Conservation (phyloP, 2,329 filamentous ascomycete species). For the Neonectria punicea region DNA sequence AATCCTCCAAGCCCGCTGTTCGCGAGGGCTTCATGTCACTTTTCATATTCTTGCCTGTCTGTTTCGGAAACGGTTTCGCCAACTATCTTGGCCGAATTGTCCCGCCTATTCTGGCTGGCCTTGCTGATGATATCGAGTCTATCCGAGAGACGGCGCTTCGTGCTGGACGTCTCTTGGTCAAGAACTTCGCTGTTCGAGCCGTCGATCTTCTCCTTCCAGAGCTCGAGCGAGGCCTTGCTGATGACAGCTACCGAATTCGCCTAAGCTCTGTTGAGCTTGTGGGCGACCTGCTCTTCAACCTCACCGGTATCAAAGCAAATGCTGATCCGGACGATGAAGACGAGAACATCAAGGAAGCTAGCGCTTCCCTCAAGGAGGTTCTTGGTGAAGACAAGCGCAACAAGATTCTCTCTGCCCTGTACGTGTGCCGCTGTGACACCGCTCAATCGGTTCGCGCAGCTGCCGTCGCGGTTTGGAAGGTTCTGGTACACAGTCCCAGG, state of each 20-base stretch:
- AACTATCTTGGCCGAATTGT: conserved; percentile 96
- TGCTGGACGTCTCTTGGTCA: conserved; percentile 92
- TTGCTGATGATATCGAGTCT: conserved; percentile 95
- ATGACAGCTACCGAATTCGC: conserved; percentile 97
- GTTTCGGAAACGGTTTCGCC: conserved; percentile 98
- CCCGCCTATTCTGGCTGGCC: conserved; percentile 89
- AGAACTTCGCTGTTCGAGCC: conserved; percentile 96
- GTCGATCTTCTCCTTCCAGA: conserved; percentile 95
- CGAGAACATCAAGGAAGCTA: conserved; percentile 83
- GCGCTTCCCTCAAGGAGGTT: conserved; percentile 91
- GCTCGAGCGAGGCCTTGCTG: conserved; percentile 94
- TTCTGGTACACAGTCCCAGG: conserved; percentile 88
- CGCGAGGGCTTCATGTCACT: conserved; percentile 99
- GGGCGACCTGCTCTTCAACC: conserved; percentile 95
- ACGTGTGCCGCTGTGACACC: conserved; percentile 97
- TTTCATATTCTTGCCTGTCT: conserved; percentile 98
- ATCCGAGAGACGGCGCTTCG: conserved; percentile 97
- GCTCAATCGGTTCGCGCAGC: conserved; percentile 89
- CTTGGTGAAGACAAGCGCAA: conserved; percentile 97
- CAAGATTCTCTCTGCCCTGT: conserved; percentile 95
- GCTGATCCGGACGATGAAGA: conserved; percentile 81
- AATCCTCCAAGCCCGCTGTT: conserved; percentile 88
- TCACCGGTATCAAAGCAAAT: conserved; percentile 90
- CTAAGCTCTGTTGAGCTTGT: conserved; percentile 98
- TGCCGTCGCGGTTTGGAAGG: conserved; percentile 96